phyloP scores from a whole-genome alignment of 2,329 filamentous ascomycete species.

The Fusarium redolens region DNA sequence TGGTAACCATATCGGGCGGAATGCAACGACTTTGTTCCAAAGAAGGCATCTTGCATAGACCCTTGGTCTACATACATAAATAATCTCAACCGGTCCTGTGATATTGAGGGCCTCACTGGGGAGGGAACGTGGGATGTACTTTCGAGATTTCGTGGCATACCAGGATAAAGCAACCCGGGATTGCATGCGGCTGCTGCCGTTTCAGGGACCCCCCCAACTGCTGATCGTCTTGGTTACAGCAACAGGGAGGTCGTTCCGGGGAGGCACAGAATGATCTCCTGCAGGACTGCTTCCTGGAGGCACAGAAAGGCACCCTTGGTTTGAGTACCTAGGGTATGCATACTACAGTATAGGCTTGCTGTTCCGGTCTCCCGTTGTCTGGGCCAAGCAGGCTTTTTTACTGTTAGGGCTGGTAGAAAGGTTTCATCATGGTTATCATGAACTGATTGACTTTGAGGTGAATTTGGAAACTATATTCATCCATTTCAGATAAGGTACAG shows the following conservation, averaged over 20 bases:
- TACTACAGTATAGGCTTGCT: constrained; percentile 10
- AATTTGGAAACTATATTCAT: neutral
- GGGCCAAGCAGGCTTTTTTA: constrained; percentile 3
- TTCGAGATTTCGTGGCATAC: neutral
- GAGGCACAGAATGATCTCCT: constrained; percentile 40
- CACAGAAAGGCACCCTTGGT: constrained; percentile 25
- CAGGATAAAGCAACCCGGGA: constrained; percentile 22
- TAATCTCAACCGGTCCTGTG: neutral
- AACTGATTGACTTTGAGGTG: neutral
- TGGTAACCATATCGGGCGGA: constrained; percentile 1
- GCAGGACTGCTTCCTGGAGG: constrained; percentile 22
- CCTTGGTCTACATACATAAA: neutral
- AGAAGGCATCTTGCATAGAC: constrained; percentile 5
- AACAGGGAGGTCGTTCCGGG: constrained; percentile 22
- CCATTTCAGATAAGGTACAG: neutral
- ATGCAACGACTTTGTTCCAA: constrained; percentile 10
- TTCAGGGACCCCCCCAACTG: constrained; percentile 35
- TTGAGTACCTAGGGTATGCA: constrained; percentile 1
- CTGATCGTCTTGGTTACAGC: constrained; percentile 21
- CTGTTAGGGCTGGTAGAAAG: neutral
- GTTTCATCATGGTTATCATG: neutral
- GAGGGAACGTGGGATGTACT: constrained; percentile 5
- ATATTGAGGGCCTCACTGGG: neutral
- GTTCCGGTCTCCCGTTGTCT: constrained; percentile 20
- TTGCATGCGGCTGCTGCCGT: constrained; percentile 40